Percentiles rank a stretch among this genome's conserved stretches.
These are phyloP conservation scores for Phialophora macrospora DNA, from an alignment of 2,329 filamentous ascomycete species.

Conservation along the genomic window DNA sequence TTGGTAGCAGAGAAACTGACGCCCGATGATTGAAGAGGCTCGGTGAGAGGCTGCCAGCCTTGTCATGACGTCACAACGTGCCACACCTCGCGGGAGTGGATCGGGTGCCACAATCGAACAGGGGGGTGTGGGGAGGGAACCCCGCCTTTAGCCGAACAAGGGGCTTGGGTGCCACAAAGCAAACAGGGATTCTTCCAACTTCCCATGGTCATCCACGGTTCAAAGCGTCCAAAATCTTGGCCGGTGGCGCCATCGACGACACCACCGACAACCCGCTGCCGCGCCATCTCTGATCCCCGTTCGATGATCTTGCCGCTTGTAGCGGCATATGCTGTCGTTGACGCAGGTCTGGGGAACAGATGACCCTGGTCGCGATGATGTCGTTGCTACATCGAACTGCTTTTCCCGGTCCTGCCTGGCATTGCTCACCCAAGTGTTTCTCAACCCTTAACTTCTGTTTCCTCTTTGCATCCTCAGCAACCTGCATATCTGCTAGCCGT, in stretches of 20 bases:
- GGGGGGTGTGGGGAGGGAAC: background rate
- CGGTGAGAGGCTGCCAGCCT: too few relatives aligned
- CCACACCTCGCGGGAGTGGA: background rate
- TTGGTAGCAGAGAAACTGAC: background rate
- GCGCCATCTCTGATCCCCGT: background rate
- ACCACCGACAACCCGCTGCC: background rate
- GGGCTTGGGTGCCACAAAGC: background rate
- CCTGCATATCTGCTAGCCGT: background rate
- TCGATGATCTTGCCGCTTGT: conserved; percentile 28
- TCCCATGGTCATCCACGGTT: conserved; percentile 6
- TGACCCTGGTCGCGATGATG: conserved; percentile 32
- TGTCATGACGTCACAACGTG: background rate
- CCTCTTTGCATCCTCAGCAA: background rate
- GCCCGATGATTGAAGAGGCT: background rate
- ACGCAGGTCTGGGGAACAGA: conserved; percentile 11
- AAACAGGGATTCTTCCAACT: conserved; percentile 35
- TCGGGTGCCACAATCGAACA: background rate
- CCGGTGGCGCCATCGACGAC: background rate
- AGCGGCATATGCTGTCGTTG: background rate
- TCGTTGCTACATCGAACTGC: conserved; percentile 25
- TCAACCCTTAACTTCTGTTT: conserved; percentile 11
- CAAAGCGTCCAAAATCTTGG: conserved; percentile 22
- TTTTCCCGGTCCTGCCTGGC: conserved; percentile 14
- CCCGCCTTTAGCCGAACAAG: background rate
- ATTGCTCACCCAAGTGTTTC: conserved; percentile 19